A percentile compares a stretch with the other conserved stretches of the same genome.
These are phyloP conservation scores for Trametes pubescens DNA, from an alignment of 1,284 basidiomycete genomes.

Conservation along the genomic window DNA sequence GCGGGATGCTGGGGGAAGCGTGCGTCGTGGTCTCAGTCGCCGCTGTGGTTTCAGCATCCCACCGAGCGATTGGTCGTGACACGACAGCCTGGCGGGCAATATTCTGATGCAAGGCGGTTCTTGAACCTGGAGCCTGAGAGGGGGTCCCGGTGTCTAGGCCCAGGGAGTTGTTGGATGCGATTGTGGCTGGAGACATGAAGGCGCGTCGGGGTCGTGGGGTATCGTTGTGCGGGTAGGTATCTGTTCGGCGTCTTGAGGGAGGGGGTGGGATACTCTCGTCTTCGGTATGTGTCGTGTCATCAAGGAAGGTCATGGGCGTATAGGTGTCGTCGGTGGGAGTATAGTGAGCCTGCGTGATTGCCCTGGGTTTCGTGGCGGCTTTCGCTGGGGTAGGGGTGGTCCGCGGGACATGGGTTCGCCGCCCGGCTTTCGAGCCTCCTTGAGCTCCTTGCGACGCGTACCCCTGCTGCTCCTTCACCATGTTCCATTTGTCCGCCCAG, in stretches of 20 bases:
- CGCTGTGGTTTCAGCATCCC: conserved; percentile 50
- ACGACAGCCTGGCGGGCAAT: conserved; percentile 29
- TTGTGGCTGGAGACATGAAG: conserved; percentile 32
- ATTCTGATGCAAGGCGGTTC: conserved; percentile 24
- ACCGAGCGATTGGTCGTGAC: conserved; percentile 39
- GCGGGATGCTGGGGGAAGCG: conserved; percentile 55
- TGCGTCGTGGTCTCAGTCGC: conserved; percentile 45
- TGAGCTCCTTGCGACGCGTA: conserved; percentile 39
- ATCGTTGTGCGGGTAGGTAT: conserved; percentile 33
- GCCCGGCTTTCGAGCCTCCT: conserved; percentile 22
- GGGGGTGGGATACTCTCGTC: conserved; percentile 27
- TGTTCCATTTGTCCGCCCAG: conserved; percentile 81
- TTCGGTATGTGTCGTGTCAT: conserved; percentile 41
- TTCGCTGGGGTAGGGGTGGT: conserved; percentile 31
- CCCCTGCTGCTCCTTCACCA: conserved; percentile 65
- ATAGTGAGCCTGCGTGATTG: neutral
- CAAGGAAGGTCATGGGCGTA: conserved; percentile 55
- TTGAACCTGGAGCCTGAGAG: conserved; percentile 16
- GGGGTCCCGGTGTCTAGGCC: conserved; percentile 42
- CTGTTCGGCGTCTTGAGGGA: conserved; percentile 26
- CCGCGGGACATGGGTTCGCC: conserved; percentile 32
- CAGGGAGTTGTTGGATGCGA: conserved; percentile 42
- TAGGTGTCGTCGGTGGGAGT: conserved; percentile 45
- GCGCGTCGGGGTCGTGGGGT: conserved; percentile 37
- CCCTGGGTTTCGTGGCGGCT: conserved; percentile 13